These are phyloP conservation scores for Venturia carpophila DNA, from an alignment of 2,329 filamentous ascomycete species.

Conservation along the genomic window DNA sequence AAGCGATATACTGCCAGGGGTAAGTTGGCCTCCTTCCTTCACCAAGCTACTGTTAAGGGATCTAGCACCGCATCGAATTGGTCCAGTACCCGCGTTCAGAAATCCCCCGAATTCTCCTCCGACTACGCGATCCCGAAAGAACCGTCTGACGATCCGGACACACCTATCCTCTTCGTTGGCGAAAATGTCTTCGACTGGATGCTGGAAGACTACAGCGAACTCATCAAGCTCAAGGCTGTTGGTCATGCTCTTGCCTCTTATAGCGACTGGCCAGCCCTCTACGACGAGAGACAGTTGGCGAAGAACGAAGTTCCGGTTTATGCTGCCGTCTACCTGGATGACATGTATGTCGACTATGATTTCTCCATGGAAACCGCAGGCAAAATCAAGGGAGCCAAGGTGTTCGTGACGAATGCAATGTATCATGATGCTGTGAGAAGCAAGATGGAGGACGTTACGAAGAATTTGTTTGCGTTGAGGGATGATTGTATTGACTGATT, in stretches of 20 bases:
- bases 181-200: constrained; percentile 89
- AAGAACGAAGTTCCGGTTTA: constrained; percentile 80
- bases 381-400: constrained; percentile 67
- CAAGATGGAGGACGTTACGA: constrained; percentile 68
- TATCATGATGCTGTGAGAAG: constrained; percentile 77
- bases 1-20: constrained; percentile 75
- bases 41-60: background rate
- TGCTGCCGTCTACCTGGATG: constrained; percentile 72
- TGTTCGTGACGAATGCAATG: constrained; percentile 77
- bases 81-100: constrained; percentile 58
- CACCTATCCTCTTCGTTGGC: constrained; percentile 70
- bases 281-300: constrained; percentile 63
- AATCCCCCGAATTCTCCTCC: constrained; percentile 34
- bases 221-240: constrained; percentile 58
- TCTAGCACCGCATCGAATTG: constrained; percentile 55
- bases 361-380: constrained; percentile 65
- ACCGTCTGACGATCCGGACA: constrained; percentile 27
- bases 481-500: constrained; percentile 56
- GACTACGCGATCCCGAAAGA: constrained; percentile 40
- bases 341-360: constrained; percentile 85
- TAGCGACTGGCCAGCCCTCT: constrained; percentile 66
- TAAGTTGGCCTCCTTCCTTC: constrained; percentile 27
- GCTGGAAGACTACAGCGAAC: constrained; percentile 72
- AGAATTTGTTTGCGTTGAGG: constrained; percentile 65
- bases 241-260: constrained; percentile 63